These are phyloP conservation scores for Saccharomyces hybrid DNA, from an alignment of 1,139 yeast genomes.

Conservation along the genomic window DNA sequence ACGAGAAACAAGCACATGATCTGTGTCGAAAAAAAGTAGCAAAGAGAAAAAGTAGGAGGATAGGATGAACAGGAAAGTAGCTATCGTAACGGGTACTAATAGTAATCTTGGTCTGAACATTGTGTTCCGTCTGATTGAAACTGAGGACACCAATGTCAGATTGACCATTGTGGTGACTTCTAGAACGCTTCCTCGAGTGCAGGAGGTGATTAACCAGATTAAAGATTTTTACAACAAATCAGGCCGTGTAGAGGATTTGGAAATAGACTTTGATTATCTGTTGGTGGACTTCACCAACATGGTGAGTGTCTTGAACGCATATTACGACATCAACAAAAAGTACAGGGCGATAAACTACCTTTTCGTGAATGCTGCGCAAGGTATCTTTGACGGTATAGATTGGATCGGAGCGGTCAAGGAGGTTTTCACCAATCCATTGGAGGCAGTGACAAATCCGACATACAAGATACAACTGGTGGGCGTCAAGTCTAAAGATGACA, in stretches of 20 bases:
- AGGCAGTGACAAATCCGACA: conserved; percentile 77
- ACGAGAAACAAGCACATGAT: not conserved
- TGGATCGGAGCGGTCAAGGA: conserved; percentile 73
- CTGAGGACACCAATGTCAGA: conserved; percentile 44
- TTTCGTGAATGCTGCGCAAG: conserved; percentile 85
- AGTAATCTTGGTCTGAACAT: conserved; percentile 82
- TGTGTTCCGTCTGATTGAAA: conserved; percentile 67
- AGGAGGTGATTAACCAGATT: conserved; percentile 62
- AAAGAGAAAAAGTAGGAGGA: not conserved
- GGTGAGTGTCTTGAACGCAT: conserved; percentile 75
- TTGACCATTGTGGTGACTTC: conserved; percentile 82
- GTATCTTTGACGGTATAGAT: conserved; percentile 78
- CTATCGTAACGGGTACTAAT: conserved; percentile 57
- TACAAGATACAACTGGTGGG: conserved; percentile 79
- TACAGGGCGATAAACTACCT: conserved; percentile 66
- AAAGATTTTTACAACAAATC: conserved; percentile 35
- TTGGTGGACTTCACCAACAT: conserved; percentile 84
- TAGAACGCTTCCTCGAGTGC: conserved; percentile 76
- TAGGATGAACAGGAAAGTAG: conserved; percentile 33
- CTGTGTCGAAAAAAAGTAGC: not conserved
- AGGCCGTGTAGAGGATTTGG: conserved; percentile 33
- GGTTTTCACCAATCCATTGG: conserved; percentile 54
- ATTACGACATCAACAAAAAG: conserved; percentile 57
- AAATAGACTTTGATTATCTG: conserved; percentile 76
- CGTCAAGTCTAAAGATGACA: conserved; percentile 56